Conservation (phyloP, 1,139 yeast genomes). For the Candida pseudoviswanathii region DNA sequence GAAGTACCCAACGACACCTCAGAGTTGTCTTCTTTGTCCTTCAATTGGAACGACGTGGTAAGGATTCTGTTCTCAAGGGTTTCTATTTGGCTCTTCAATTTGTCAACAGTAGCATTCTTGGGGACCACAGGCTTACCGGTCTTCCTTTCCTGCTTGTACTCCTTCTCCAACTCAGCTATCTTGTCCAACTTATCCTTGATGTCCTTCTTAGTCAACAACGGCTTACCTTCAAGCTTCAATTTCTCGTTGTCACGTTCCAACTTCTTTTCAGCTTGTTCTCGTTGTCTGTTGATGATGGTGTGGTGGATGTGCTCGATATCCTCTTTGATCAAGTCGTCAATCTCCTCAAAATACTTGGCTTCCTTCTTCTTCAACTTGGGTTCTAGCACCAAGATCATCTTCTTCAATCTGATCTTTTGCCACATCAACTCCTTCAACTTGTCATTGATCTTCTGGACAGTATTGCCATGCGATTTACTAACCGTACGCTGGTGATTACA, state of each 20-base stretch:
- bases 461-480: constrained; percentile 77
- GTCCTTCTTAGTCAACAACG: constrained; percentile 52
- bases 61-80: constrained; percentile 71
- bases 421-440: constrained; percentile 77
- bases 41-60: constrained; percentile 70
- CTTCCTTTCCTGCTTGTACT: constrained; percentile 60
- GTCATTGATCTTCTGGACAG: constrained; percentile 78
- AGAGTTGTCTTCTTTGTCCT: constrained; percentile 92
- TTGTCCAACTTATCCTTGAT: constrained; percentile 60
- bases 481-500: constrained; percentile 98
- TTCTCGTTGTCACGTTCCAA: constrained; percentile 80
- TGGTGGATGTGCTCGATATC: constrained; percentile 62
- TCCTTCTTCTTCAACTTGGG: constrained; percentile 54
- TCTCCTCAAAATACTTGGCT: constrained; percentile 63
- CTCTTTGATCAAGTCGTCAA: constrained; percentile 69
- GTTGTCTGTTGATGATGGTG: constrained; percentile 57
- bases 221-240: constrained; percentile 56
- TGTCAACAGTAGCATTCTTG: constrained; percentile 62
- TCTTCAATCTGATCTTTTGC: constrained; percentile 77
- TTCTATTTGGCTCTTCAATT: constrained; percentile 71
- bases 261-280: constrained; percentile 63
- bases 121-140: constrained; percentile 63
- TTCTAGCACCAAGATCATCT: constrained; percentile 69
- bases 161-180: constrained; percentile 56
- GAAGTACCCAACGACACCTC: constrained; percentile 93